A percentile compares a stretch with the other conserved stretches of the same genome.
phyloP scores from a whole-genome alignment of 441 rosid genomes.

The Arabidopsis lyrata region DNA sequence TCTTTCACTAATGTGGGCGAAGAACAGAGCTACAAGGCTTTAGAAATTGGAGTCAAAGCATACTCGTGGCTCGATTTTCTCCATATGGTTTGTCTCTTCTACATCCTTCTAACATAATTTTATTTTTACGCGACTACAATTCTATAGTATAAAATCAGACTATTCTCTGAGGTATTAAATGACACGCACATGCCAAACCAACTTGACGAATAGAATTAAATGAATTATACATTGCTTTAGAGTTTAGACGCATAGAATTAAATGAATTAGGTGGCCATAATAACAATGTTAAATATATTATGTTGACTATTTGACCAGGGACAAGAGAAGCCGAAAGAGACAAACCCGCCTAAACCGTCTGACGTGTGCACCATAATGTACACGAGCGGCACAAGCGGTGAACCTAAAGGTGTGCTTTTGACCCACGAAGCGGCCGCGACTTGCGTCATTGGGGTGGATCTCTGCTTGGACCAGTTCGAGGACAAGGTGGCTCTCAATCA shows the following conservation, averaged over 20 bases:
- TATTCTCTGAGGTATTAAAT: constrained; percentile 11
- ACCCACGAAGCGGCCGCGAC: constrained; percentile 74
- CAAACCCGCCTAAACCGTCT: constrained; percentile 62
- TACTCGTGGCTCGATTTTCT: constrained; percentile 85
- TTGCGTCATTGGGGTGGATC: constrained; percentile 72
- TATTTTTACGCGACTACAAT: neutral
- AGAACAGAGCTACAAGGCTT: constrained; percentile 61
- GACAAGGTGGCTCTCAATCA: constrained; percentile 67
- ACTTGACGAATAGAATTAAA: neutral
- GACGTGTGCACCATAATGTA: constrained; percentile 89
- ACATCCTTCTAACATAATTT: neutral
- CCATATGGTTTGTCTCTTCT: constrained; percentile 54
- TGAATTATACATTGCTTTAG: neutral
- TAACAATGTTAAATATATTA: neutral
- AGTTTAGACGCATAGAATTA: neutral
- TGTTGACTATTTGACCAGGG: constrained; percentile 56
- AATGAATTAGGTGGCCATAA: constrained; percentile 15
- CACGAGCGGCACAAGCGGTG: constrained; percentile 96
- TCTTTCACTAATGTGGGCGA: constrained; percentile 67
- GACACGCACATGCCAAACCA: constrained; percentile 1
- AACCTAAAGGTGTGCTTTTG: constrained; percentile 89
- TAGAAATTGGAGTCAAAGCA: constrained; percentile 52
- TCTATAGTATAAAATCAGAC: neutral
- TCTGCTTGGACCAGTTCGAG: constrained; percentile 78
- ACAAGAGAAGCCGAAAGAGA: constrained; percentile 56